These are phyloP conservation scores for Tricholoma sp. DNA, from an alignment of 768 basidiomycete species.

Conservation along the genomic window DNA sequence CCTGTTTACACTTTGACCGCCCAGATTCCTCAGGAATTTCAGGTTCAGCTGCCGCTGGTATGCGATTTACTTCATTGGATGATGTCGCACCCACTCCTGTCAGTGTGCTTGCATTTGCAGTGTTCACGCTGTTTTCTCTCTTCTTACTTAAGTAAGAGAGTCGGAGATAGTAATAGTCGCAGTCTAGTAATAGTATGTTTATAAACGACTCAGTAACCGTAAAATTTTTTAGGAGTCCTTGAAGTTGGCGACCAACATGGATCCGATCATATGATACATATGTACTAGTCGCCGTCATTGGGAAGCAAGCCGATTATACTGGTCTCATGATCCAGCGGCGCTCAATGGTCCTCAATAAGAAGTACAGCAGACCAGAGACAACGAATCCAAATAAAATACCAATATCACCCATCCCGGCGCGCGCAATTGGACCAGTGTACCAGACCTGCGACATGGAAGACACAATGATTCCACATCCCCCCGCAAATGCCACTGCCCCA, in stretches of 20 bases:
- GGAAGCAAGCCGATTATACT: background rate
- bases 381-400: slow-evolving; percentile 61
- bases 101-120: background rate
- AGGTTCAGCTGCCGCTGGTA: background rate
- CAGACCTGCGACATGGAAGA: slow-evolving; percentile 70
- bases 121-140: background rate
- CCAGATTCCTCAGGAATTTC: background rate
- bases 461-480: slow-evolving; percentile 52
- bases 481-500: slow-evolving; percentile 45
- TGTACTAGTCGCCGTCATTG: background rate
- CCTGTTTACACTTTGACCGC: background rate
- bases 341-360: slow-evolving; percentile 4
- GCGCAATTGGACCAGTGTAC: slow-evolving; percentile 67
- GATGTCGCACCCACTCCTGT: background rate
- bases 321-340: background rate
- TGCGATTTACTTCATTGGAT: background rate
- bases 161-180: too few relatives aligned
- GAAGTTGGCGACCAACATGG: too few relatives aligned
- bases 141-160: too few relatives aligned
- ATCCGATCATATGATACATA: too few relatives aligned
- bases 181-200: too few relatives aligned
- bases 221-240: too few relatives aligned
- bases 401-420: slow-evolving; percentile 57
- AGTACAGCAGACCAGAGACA: slow-evolving; percentile 42
- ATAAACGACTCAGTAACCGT: too few relatives aligned